Evolutionary conservation across 176 grass and related monocot species (phyloP), one percentile per base, ranked within the genome.

Genomic region (Bolboschoenus planiculmis): DNA sequence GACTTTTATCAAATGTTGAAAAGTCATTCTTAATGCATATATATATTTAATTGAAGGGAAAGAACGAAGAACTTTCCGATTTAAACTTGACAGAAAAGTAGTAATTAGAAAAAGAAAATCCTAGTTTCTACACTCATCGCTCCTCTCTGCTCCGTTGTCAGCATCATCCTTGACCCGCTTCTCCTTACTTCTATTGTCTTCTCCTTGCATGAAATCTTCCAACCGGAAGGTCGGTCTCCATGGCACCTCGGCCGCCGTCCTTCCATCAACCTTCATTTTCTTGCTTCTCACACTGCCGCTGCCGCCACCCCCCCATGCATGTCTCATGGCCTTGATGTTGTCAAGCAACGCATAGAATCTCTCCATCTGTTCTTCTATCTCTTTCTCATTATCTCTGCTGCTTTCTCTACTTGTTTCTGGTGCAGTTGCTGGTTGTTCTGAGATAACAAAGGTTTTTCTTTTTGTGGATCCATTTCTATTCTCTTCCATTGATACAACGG

Each of bases 161-260:
- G n/a, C 0, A 39, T 81, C 54, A 13, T 60, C 26, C 40, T 74
- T 27, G 24, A 47, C 20, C n/a, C 1, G 31, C 23, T 9, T 4
- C 20, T 14, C 43, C 9, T 10, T 14, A 9, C 1, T 4, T 29
- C 33, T 39, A 11, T n/a, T 15, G 5, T 18, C 79, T 27, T 57
- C 57, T 76, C 44, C 72, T 50, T 76, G 72, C 72, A 76, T 51
- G 43, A 82, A 82, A 65, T 82, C 79, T 43, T 62, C 79, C 35
- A 82, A 55, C 39, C 7, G 43, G 59, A 82, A 82, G 11, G 35
- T 61, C 2, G 79, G 79, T 14, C 18, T 58, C 79, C 79, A 82
- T 43, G 36, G 56, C 23, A 35, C 79, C 79, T 65, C 58, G 6
- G 36, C 2, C 23, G 30, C 79, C 13, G 10, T 40, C 24, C 27